Evolutionary conservation across 805 yeast species (phyloP), one percentile per base, ranked within the genome.

Genomic region (Metschnikowia cerradonensis): DNA sequence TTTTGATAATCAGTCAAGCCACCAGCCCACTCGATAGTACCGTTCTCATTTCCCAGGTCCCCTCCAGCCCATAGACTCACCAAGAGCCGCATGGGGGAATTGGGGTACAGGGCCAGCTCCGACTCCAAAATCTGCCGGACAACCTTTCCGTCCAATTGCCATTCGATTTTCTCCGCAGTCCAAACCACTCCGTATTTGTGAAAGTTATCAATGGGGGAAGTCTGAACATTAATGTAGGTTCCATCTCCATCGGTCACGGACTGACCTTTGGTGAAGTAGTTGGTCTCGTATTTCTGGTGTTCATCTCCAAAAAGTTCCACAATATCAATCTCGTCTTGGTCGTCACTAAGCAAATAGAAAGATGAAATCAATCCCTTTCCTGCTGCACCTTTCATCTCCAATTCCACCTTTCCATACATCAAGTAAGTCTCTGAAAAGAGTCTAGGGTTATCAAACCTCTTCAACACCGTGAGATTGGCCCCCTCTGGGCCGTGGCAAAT

Each of bases 21-120:
- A 0, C 77, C 77, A 2, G 75, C 70, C 78, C 77, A 73, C 37
- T 54, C 48, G 15, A 72, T 64, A 3, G 78, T 73, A 6, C 77
- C 78, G 5, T 53, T 54, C 8, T 50, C 57, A 43, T 71, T 72
- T 6, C 44, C 47, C 10, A 56, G 58, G 47, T 72, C 77, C 0
- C 78, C 76, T 3, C 78, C 78, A 1, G 70, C 73, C 77, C 78
- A 73, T 22, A 72, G 52, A 52, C 75, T 68, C 22, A 71, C 51
- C 48, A 63, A 64, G 22, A 73, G 57, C 6, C 55, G 44, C 74
- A 70, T 70, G 37, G 78, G 78, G 13, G 72, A 62, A 3, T 50
- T 22, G 7, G 77, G 77, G 44, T 55, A 65, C 15, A 72, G 73
- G 10, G 39, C 14, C 40, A 26, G 23, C 14, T 44, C 47, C 7